A percentile compares a stretch with the other conserved stretches of the same genome.
phyloP scores from a whole-genome alignment of 441 rosid genomes.

The Biscutella laevigata region DNA sequence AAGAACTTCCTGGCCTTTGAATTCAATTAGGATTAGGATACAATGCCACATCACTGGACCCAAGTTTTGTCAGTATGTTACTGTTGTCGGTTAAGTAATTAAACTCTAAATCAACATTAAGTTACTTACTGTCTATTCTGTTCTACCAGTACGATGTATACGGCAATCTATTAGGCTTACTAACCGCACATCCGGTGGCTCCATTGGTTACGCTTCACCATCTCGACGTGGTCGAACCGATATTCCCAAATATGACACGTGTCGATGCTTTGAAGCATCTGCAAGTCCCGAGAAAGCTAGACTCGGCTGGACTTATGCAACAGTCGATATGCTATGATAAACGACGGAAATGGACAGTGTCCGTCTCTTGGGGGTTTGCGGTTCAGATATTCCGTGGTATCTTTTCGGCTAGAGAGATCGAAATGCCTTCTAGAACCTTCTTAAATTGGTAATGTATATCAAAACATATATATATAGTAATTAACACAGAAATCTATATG shows the following conservation, averaged over 20 bases:
- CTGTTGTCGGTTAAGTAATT: constrained; percentile 12
- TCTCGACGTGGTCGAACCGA: constrained; percentile 85
- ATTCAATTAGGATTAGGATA: neutral
- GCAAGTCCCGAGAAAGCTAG: constrained; percentile 52
- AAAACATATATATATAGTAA: no score
- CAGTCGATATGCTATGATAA: constrained; percentile 90
- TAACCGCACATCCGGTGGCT: constrained; percentile 81
- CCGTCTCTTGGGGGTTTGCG: constrained; percentile 91
- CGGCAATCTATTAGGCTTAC: constrained; percentile 86
- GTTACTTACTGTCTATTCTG: no score
- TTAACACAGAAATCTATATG: neutral
- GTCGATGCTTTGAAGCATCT: constrained; percentile 59
- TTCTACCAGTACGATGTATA: constrained; percentile 79
- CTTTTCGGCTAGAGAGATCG: constrained; percentile 80
- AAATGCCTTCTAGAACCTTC: constrained; percentile 94
- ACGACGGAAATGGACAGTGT: constrained; percentile 60
- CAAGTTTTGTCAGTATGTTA: constrained; percentile 10
- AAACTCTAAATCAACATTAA: neutral
- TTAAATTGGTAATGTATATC: constrained; percentile 63
- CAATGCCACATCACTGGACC: constrained; percentile 23
- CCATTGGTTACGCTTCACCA: constrained; percentile 88
- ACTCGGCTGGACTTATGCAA: constrained; percentile 83
- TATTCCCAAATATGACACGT: constrained; percentile 79
- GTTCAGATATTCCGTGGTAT: constrained; percentile 78
- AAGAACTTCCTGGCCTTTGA: neutral